Evolutionary conservation across 768 basidiomycete genomes (phyloP), one percentile per base, ranked within the genome.

Genomic region (Termitomyces sp.): DNA sequence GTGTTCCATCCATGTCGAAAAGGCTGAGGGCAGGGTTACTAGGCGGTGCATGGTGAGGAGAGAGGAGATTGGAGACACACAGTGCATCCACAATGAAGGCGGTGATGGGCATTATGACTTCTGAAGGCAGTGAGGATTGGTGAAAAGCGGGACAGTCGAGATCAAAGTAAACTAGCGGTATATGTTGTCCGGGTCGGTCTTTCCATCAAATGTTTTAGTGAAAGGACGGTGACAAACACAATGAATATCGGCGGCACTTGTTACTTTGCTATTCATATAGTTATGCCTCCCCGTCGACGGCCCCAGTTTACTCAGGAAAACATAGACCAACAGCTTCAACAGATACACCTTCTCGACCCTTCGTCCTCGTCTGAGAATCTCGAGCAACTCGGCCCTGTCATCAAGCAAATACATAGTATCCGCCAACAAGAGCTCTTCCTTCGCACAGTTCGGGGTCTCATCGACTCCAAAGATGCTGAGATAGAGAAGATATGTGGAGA

Each of bases 401-500:
- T 98, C 70, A 94, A 93, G 70, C 91, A 94, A 62, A 91, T 97
- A 62, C 88, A 95, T 72, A 82, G 85, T 62, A 90, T 84, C 68
- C 78, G 89, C 51, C 89, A 91, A 63, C 94, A 97, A 66, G 94
- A 97, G 55, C 80, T 84, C 11, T 98, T 93, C 72, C 80, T 98
- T 54, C 83, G 89, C 52, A 90, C 87, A 44, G 76, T 98, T 43
- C 87, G 91, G 65, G 78, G 75, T n/a, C 89, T 98, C 65, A 88
- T 98, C 57, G 86, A 93, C 66, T 85, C 94, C 61, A 97, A 98
- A 74, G 97, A 99, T 69, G 79, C 82, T 59, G 96, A 98, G 71
- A 99, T 99, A 70, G 93, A 98, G 74, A 85, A 83, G 58, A 94
- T 98, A 70, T 98, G 97, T 73, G 83, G 86, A 56, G 90, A 94